Evolutionary conservation across 768 basidiomycete species (phyloP), one percentile per base, ranked within the genome.

Genomic region (Multifurca ochricompacta): DNA sequence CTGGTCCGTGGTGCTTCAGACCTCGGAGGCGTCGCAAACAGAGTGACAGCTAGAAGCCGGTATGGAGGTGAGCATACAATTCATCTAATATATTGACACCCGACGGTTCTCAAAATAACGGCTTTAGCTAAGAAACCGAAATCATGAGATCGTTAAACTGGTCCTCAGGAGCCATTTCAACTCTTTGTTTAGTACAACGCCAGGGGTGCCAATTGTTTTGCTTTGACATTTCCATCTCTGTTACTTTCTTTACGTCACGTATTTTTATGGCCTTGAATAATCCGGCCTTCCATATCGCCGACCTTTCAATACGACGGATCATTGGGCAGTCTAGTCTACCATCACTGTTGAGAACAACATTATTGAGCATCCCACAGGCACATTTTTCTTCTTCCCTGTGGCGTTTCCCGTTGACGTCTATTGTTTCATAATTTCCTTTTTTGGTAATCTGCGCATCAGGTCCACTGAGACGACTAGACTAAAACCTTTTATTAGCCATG

Each of bases 1-100:
- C 71, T 98, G 52, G 86, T 98, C 7, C 81, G 96, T 64, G 96
- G 96, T 32, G 87, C 91, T 31, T 69, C 93, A 36, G 95, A 99
- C 73, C 83, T 95, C 54, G 83, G 83, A 51, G 92, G 87, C 45
- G 96, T 99, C 14, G 86, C 90, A 8, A 87, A 86, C 50, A 78
- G 96, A 62, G 76, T 77, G 41, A 83, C 77, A 14, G 79, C 86
- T 34, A 80, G 96, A 60, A 96, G 93, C 74, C 85, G 83, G 77
- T 99, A 97, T 67, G 96, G 85, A 69, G 87, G 93, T 92, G 68
- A 23, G 76, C 70, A 42, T 31, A 14, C 27, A 11, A 25, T 41
- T 30, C 31, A 1, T 6, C 19, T 14, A 25, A 19, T 16, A n/a
- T 23, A 42, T 11, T 13, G 9, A 11, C 30, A 7, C 5, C 13